These are phyloP conservation scores for Blyttiomyces sp. DNA, from an alignment of 371 early-diverging fungal genomes.

Conservation along the genomic window DNA sequence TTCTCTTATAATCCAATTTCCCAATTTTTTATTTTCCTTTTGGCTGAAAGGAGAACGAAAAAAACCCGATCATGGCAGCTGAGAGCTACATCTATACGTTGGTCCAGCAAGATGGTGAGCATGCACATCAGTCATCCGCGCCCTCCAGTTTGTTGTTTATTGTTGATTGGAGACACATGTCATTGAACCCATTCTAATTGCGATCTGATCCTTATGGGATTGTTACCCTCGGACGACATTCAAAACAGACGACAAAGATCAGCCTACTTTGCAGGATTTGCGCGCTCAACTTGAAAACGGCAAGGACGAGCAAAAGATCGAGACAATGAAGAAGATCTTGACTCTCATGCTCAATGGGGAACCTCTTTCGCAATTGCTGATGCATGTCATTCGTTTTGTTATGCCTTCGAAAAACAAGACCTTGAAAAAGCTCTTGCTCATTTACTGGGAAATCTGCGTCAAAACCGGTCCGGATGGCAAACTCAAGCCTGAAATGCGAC, in stretches of 20 bases:
- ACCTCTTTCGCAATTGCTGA: slow-evolving; percentile 79
- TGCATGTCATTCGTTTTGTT: slow-evolving; percentile 96
- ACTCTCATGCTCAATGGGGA: slow-evolving; percentile 90
- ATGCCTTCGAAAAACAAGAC: slow-evolving; percentile 88
- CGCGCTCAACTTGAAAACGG: slow-evolving; percentile 83
- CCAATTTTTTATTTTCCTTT: too few species aligned
- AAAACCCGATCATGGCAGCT: too few species aligned
- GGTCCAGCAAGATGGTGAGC: slow-evolving; percentile 33
- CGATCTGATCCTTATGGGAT: background rate
- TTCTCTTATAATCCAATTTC: too few species aligned
- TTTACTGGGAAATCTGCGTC: slow-evolving; percentile 95
- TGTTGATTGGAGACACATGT: background rate
- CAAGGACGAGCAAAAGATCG: slow-evolving; percentile 85
- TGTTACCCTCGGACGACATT: background rate
- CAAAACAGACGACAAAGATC: slow-evolving; percentile 41
- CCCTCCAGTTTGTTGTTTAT: slow-evolving; percentile 11
- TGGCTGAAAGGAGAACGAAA: too few species aligned
- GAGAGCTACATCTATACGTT: slow-evolving; percentile 23
- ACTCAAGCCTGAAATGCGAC: slow-evolving; percentile 92
- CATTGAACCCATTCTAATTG: background rate
- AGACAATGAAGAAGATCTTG: slow-evolving; percentile 89
- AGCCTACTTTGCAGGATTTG: slow-evolving; percentile 59
- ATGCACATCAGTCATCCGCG: slow-evolving; percentile 5
- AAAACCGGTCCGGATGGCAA: slow-evolving; percentile 72
- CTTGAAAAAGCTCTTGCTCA: slow-evolving; percentile 88